Conservation (phyloP, 2,329 filamentous ascomycete species). For the Lecanicillium sp. region DNA sequence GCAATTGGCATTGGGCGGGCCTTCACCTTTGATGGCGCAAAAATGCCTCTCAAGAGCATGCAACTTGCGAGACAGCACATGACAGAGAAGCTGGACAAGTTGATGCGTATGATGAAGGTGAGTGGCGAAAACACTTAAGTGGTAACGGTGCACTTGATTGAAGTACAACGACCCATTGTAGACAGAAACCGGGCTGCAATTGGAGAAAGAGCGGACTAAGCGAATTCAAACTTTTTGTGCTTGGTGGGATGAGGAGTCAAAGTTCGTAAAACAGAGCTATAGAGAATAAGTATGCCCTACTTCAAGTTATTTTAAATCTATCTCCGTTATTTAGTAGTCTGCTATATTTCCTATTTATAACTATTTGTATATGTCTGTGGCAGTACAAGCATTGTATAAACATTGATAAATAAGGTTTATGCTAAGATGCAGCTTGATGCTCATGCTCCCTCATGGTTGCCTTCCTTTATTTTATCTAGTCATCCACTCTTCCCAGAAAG, state of each 20-base stretch:
- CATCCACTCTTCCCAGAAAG: conserved; percentile 10
- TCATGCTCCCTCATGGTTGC: background rate
- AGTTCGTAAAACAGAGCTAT: no score
- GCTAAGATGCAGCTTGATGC: no score
- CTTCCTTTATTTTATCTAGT: background rate
- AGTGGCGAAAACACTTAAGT: background rate
- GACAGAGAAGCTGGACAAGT: conserved; percentile 62
- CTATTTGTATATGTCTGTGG: no score
- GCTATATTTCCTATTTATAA: no score
- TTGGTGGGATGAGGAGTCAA: conserved; percentile 54
- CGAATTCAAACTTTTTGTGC: conserved; percentile 46
- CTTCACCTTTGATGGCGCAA: conserved; percentile 60
- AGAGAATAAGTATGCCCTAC: no score
- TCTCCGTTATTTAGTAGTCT: background rate
- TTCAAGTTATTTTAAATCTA: no score
- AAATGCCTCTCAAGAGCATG: conserved; percentile 51
- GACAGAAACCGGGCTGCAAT: conserved; percentile 46
- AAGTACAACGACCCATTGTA: background rate
- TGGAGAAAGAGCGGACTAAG: conserved; percentile 49
- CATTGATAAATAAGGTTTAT: background rate
- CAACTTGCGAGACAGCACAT: conserved; percentile 62
- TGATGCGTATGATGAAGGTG: conserved; percentile 58
- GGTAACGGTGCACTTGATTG: background rate
- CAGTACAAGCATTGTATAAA: background rate
- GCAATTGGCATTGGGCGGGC: conserved; percentile 74